phyloP scores from a whole-genome alignment of 2,329 filamentous ascomycete genomes.

The Venturia asperata region DNA sequence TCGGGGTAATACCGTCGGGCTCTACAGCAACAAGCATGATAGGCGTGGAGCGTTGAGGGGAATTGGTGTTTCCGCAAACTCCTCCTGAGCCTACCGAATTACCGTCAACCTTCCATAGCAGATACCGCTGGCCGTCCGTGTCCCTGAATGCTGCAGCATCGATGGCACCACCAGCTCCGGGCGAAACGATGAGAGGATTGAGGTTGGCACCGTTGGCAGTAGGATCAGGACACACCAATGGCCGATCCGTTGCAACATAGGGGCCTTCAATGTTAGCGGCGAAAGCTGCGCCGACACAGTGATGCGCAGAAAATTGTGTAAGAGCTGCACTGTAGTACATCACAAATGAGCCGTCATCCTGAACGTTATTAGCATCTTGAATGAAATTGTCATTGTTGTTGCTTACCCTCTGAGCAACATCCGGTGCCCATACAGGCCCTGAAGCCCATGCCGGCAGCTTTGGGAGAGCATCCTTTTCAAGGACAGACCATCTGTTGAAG shows the following conservation, averaged over 20 bases:
- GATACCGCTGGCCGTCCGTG: conserved; percentile 47
- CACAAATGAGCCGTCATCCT: conserved; percentile 45
- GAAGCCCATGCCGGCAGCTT: conserved; percentile 23
- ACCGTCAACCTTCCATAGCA: conserved; percentile 61
- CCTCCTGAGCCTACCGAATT: conserved; percentile 47
- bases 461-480: conserved; percentile 28
- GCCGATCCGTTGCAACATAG: conserved; percentile 42
- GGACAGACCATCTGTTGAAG: conserved; percentile 31
- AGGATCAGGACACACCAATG: conserved; percentile 47
- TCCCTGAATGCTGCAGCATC: conserved; percentile 56
- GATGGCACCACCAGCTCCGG: conserved; percentile 49
- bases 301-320: conserved; percentile 34
- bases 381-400: neutral
- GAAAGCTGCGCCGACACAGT: conserved; percentile 54
- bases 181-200: conserved; percentile 15
- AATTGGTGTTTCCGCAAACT: conserved; percentile 41
- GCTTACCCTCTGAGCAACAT: conserved; percentile 25
- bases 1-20: conserved; percentile 45
- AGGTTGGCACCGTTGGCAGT: conserved; percentile 15
- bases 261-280: conserved; percentile 45
- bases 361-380: neutral
- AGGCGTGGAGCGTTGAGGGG: conserved; percentile 42
- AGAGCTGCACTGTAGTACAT: conserved; percentile 53
- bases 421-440: conserved; percentile 31
- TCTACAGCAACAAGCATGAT: conserved; percentile 50